phyloP scores from a whole-genome alignment of 225 moss, liverwort and hornwort species.

The Anthoceros angustus region DNA sequence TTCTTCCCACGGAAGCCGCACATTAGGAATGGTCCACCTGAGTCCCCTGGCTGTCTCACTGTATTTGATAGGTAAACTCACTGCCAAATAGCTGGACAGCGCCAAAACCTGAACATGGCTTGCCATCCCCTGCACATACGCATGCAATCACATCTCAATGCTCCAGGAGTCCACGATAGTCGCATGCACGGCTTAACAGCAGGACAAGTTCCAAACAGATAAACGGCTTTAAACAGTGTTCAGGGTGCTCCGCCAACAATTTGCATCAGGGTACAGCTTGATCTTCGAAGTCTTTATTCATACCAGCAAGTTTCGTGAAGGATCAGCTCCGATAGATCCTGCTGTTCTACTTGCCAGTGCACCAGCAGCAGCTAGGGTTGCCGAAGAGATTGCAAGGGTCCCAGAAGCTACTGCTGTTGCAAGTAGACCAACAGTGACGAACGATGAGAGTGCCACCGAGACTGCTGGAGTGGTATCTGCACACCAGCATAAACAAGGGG shows the following conservation, averaged over 20 bases:
- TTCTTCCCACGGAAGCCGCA: conserved; percentile 55
- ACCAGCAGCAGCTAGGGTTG: conserved; percentile 66
- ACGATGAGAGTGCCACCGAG: conserved; percentile 66
- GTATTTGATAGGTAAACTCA: conserved; percentile 74
- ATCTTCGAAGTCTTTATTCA: background rate
- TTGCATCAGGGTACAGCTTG: background rate
- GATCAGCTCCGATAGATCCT: conserved; percentile 51
- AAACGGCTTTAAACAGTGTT: conserved; percentile 4
- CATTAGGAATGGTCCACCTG: conserved; percentile 81
- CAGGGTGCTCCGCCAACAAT: background rate
- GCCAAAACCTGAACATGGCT: conserved; percentile 89
- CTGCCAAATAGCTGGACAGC: conserved; percentile 56
- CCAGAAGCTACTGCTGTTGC: conserved; percentile 77
- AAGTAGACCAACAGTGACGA: conserved; percentile 71
- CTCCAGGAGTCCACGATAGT: background rate
- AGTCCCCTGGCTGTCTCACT: conserved; percentile 75
- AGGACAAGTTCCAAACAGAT: background rate
- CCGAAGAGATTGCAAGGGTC: conserved; percentile 60
- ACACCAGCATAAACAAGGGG: background rate
- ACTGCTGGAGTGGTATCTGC: conserved; percentile 51
- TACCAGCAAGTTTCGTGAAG: conserved; percentile 76
- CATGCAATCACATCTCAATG: background rate
- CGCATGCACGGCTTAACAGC: too few relatives aligned
- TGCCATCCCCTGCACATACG: conserved; percentile 59
- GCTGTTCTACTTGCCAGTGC: conserved; percentile 34